Evolutionary conservation across 2,329 filamentous ascomycete genomes (phyloP), one percentile per base, ranked within the genome.

Genomic region (Pyrenophora teres): DNA sequence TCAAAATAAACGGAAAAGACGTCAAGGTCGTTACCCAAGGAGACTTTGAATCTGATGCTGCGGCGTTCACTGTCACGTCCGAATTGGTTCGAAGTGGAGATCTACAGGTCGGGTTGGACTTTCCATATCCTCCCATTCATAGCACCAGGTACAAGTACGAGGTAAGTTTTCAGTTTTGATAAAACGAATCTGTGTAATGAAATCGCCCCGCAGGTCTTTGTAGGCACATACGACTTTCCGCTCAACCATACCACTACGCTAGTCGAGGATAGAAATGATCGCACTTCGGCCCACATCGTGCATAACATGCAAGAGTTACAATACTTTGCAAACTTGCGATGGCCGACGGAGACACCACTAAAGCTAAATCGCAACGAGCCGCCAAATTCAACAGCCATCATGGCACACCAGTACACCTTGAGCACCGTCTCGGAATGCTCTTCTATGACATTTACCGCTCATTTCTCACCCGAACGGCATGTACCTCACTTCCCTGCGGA

Each of bases 81-180:
- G 61, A 71, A 1, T 69, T 81, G 2, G 52, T 83, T 3, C 57
- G 53, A 3, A 56, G 57, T 1, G 74, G 72, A 0, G 60, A 63
- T 15, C 58, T 82, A 9, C 73, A 76, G 1, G 57, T 83, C 6
- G 81, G 81, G 56, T 74, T 83, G 48, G 79, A 82, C 42, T 83
- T 80, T 49, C 80, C 81, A 3, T 77, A 78, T 32, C 71, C 79
- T 12, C 77, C 76, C 10, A 63, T 64, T 16, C 68, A 66, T 25
- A 55, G 56, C 1, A 66, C 60, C 9, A 27, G 46, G 9, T 67
- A 65, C 40, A 66, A 67, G 42, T 67, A 67, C 15, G 64, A 67
- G 50, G 60, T 63, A 4, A 18, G 40, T 38, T 9, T 33, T 40
- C 56, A 15, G 13, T 6, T 6, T 5, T 25, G 4, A 7, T 15